phyloP scores from a whole-genome alignment of 805 yeast species.

The Candida easanensis region DNA sequence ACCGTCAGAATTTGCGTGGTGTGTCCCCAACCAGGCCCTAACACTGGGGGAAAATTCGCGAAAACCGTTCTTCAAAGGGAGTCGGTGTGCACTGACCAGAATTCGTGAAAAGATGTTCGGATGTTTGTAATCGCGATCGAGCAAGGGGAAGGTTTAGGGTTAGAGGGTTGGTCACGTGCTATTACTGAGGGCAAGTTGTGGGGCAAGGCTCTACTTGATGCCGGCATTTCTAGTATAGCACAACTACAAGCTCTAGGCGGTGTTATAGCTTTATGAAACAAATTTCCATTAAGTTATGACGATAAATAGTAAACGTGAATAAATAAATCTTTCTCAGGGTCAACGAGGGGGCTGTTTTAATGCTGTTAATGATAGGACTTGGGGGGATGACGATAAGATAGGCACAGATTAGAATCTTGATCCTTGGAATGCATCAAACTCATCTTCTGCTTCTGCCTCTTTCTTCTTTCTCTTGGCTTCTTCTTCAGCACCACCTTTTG shows the following conservation, averaged over 20 bases:
- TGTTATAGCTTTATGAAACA: too few species aligned
- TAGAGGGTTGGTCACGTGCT: background rate
- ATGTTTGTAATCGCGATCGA: constrained; percentile 1
- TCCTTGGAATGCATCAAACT: constrained; percentile 12
- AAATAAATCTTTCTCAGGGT: too few species aligned
- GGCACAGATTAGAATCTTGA: constrained; percentile 7
- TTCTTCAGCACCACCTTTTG: constrained; percentile 44
- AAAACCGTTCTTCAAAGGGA: background rate
- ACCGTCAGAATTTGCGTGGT: constrained; percentile 11
- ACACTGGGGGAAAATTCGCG: background rate
- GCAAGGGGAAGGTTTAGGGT: background rate
- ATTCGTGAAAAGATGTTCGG: background rate
- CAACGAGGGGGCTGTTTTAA: too few species aligned
- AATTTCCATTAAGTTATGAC: too few species aligned
- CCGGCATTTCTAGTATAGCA: too few species aligned
- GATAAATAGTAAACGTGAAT: background rate
- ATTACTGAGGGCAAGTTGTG: background rate
- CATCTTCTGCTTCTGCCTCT: constrained; percentile 10
- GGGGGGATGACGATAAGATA: too few species aligned
- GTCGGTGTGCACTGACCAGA: constrained; percentile 2
- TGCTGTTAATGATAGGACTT: too few species aligned
- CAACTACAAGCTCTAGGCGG: too few species aligned
- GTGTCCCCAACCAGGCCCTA: constrained; percentile 9
- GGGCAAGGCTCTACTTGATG: too few species aligned
- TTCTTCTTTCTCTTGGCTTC: constrained; percentile 17